Conservation (phyloP, 176 grass and related monocot species). For the Phragmites australis region DNA sequence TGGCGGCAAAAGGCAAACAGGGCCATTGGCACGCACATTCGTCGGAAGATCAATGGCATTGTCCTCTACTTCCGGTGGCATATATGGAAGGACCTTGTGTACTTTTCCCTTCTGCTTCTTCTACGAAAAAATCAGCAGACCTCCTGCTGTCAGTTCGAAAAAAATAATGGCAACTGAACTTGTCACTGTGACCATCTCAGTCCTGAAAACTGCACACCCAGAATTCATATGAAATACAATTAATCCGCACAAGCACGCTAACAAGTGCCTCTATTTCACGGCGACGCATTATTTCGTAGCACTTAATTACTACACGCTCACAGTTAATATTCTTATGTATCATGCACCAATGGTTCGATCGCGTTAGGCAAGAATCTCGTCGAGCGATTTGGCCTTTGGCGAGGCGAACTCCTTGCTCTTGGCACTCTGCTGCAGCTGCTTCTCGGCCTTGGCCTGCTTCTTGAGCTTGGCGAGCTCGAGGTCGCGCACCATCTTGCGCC, state of each 20-base stretch:
- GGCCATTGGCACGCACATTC: no score
- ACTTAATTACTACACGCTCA: neutral
- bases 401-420: constrained; percentile 18
- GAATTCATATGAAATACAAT: neutral
- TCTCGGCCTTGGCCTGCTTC: constrained; percentile 58
- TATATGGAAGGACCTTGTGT: no score
- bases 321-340: neutral
- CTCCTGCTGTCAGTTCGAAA: no score
- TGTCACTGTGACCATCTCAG: neutral
- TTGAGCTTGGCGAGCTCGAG: constrained; percentile 74
- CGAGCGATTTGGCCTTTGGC: constrained; percentile 41
- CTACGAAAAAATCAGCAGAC: no score
- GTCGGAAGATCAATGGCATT: no score
- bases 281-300: neutral
- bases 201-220: neutral
- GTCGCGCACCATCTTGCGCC: constrained; percentile 76
- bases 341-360: neutral
- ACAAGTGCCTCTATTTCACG: neutral
- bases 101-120: no score
- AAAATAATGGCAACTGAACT: neutral
- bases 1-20: no score
- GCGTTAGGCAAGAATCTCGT: constrained; percentile 61
- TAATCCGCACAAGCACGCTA: neutral
- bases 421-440: constrained; percentile 28
- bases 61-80: no score